Conservation (phyloP, 768 basidiomycete genomes). For the Phanerochaete sordida region DNA sequence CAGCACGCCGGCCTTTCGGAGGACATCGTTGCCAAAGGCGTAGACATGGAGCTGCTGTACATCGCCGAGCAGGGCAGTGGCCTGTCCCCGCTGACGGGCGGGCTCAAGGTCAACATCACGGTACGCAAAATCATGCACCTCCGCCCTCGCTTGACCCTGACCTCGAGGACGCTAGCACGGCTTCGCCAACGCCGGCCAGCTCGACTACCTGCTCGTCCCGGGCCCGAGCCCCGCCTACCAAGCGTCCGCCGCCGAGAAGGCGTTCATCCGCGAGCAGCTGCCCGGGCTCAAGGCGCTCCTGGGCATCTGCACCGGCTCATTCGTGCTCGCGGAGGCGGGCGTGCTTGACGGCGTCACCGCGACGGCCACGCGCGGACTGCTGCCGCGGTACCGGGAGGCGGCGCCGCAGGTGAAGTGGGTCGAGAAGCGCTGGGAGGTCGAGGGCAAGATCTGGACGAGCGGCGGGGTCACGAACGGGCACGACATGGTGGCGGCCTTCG, state of each 20-base stretch:
- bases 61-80: background rate
- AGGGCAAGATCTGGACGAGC: constrained; percentile 3
- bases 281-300: background rate
- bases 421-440: background rate
- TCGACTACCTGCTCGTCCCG: background rate
- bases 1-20: background rate
- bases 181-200: background rate
- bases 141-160: background rate
- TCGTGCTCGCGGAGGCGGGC: background rate
- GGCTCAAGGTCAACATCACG: background rate
- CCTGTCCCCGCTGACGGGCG: background rate
- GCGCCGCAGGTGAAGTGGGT: background rate
- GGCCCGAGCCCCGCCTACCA: constrained; percentile 3
- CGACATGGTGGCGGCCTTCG: background rate
- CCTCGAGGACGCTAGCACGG: background rate
- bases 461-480: constrained; percentile 1
- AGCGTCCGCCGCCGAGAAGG: background rate
- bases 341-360: background rate
- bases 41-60: background rate
- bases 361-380: background rate
- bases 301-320: background rate
- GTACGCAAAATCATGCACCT: background rate
- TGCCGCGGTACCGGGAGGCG: background rate
- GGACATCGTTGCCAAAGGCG: background rate
- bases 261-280: background rate